Evolutionary conservation across 352 stramenopile species (phyloP).

Genomic region (Phytophthora pistaciae): DNA sequence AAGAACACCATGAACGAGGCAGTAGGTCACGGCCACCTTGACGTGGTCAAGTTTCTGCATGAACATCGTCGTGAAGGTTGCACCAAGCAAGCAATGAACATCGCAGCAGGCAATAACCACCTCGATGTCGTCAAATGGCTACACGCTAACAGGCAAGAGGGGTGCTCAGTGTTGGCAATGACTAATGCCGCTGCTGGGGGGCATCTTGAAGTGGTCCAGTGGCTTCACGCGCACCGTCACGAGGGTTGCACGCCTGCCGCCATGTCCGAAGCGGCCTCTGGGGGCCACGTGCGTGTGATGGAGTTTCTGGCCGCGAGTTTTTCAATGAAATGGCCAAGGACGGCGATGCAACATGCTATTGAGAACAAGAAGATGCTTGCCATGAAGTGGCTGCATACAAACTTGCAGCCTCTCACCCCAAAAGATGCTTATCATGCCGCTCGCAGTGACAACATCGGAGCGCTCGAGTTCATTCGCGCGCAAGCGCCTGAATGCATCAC

Average conservation of each 20-base stretch:
- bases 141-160: slow-evolving; percentile 2
- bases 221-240: slow-evolving; percentile 4
- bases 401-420: not conserved
- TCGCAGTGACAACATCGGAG: not conserved
- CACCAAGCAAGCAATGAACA: slow-evolving; percentile 18
- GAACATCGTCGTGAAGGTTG: slow-evolving; percentile 18
- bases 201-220: slow-evolving; percentile 13
- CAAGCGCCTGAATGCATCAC: not conserved
- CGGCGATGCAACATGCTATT: not conserved
- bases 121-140: slow-evolving; percentile 12
- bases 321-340: not conserved
- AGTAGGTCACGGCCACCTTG: not conserved
- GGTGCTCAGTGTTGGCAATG: slow-evolving; percentile 8
- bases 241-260: slow-evolving; percentile 5
- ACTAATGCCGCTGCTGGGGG: not conserved
- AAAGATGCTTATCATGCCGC: not conserved
- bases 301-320: slow-evolving; percentile 7
- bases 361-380: not conserved
- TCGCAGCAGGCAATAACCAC: slow-evolving; percentile 11
- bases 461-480: not conserved
- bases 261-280: slow-evolving; percentile 8
- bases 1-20: not conserved
- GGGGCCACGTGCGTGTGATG: slow-evolving; percentile 16
- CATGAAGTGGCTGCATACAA: not conserved
- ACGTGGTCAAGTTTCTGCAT: slow-evolving; percentile 17